Percentiles rank a stretch among this genome's conserved stretches.
These are phyloP conservation scores for Fusarium brevicatenulatum DNA, from an alignment of 2,329 filamentous ascomycete genomes.

Conservation along the genomic window DNA sequence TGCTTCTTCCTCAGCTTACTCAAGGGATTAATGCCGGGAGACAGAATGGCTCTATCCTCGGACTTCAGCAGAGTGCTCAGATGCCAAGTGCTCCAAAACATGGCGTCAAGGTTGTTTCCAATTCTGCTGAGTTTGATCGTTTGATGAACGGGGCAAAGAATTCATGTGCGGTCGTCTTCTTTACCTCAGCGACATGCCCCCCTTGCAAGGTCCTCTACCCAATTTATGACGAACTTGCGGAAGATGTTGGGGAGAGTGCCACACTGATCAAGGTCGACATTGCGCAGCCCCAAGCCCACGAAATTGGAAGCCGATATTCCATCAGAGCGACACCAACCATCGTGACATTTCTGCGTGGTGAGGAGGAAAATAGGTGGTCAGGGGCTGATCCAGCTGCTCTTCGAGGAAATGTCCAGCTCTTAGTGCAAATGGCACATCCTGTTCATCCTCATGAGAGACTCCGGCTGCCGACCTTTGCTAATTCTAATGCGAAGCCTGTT, in stretches of 20 bases:
- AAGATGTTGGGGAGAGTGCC: slow-evolving; percentile 73
- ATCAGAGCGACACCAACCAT: slow-evolving; percentile 88
- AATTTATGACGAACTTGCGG: slow-evolving; percentile 81
- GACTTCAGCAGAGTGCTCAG: slow-evolving; percentile 56
- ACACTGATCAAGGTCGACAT: slow-evolving; percentile 87
- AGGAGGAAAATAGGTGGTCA: slow-evolving; percentile 81
- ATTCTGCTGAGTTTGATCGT: slow-evolving; percentile 45
- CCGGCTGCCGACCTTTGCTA: slow-evolving; percentile 75
- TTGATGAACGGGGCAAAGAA: slow-evolving; percentile 66
- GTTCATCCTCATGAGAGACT: slow-evolving; percentile 80
- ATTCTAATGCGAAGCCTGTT: slow-evolving; percentile 71
- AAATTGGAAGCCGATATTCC: slow-evolving; percentile 71
- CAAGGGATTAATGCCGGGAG: slow-evolving; percentile 62
- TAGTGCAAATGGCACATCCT: slow-evolving; percentile 80
- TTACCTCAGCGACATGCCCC: slow-evolving; percentile 87
- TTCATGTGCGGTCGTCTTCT: slow-evolving; percentile 86
- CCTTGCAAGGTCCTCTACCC: slow-evolving; percentile 89
- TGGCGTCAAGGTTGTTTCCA: slow-evolving; percentile 69
- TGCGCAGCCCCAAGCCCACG: slow-evolving; percentile 69
- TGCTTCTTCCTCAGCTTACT: slow-evolving; percentile 78
- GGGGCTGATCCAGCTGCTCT: slow-evolving; percentile 78
- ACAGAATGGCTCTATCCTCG: slow-evolving; percentile 62
- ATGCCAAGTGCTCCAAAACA: slow-evolving; percentile 38
- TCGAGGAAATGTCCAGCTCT: slow-evolving; percentile 75
- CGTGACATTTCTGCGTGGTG: slow-evolving; percentile 81